Evolutionary conservation across 2,329 filamentous ascomycete species (phyloP), one percentile per base, ranked within the genome.

Genomic region (Sordariomycetes sp.): DNA sequence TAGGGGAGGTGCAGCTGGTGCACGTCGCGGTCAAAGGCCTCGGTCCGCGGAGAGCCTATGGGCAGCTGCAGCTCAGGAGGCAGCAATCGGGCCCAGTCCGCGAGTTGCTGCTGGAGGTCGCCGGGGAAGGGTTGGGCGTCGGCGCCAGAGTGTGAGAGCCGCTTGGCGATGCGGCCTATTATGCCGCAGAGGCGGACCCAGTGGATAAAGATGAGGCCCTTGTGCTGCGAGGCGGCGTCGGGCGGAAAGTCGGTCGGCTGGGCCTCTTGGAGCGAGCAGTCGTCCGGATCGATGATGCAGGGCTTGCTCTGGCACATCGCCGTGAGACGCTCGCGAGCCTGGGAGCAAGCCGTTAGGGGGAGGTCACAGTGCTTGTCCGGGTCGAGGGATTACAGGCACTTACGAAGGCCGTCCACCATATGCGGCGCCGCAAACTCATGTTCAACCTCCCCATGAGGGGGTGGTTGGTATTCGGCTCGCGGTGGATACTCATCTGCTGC

Each of bases 401-500:
- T 50, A 64, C 65, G 62, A 73, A 73, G n/a, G 69, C 67, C 1
- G 72, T 74, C 71, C 72, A 74, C 72, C 72, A 74, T 53, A 74
- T 72, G n/a, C 70, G 63, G 8, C 71, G 66, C 7, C 72, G 65
- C 1, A 73, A 60, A 46, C 70, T 66, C 18, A 65, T 57, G 14
- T 63, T 59, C 10, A 61, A 51, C 14, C 52, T 55, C 6, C 61
- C 55, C 16, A 62, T 59, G 3, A 66, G 58, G 58, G 64, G 55
- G 58, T 67, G 60, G 1, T 61, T 60, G 0, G 62, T 58, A 0
- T 63, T 61, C 0, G 70, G 71, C 54, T 76, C 73, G 1, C 72
- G 70, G 52, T 76, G 74, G 7, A 76, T 64, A 43, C 72, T 73
- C 64, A 75, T 70, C 58, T 76, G 73, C 58, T 76, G 74, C 1